These are phyloP conservation scores for Leishmania major DNA, from an alignment of 208 protist species.

Conservation along the genomic window DNA sequence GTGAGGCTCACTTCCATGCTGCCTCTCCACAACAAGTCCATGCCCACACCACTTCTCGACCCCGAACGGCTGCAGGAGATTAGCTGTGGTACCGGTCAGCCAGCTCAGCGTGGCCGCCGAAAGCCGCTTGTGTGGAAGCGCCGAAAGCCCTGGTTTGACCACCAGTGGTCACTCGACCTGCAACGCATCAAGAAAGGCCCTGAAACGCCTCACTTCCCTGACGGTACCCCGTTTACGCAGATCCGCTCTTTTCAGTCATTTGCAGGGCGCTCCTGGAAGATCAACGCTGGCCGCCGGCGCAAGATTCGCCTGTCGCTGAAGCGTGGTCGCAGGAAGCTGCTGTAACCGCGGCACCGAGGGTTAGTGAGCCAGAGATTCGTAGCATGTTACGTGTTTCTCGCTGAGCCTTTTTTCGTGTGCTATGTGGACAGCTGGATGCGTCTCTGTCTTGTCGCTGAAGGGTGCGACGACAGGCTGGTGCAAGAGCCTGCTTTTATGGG, in stretches of 20 bases:
- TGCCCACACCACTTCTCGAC: slow-evolving; percentile 79
- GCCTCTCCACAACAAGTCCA: slow-evolving; percentile 50
- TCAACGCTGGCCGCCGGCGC: slow-evolving; percentile 82
- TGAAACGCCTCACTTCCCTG: slow-evolving; percentile 81
- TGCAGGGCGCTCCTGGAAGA: slow-evolving; percentile 82
- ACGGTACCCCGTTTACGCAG: slow-evolving; percentile 87
- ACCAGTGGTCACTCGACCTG: slow-evolving; percentile 86
- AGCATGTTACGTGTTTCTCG: not conserved
- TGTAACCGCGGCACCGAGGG: slow-evolving; percentile 37
- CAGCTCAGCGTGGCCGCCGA: slow-evolving; percentile 77
- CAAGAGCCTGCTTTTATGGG: too few species aligned
- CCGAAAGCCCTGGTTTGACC: slow-evolving; percentile 91
- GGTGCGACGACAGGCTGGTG: not conserved
- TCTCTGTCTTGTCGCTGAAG: not conserved
- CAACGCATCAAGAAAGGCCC: slow-evolving; percentile 83
- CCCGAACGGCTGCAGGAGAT: slow-evolving; percentile 48
- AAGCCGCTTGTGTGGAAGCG: slow-evolving; percentile 89
- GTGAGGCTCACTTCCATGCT: slow-evolving; percentile 29
- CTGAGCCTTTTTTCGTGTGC: too few species aligned
- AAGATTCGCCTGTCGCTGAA: slow-evolving; percentile 91
- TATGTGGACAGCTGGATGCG: not conserved
- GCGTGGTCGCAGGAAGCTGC: slow-evolving; percentile 82
- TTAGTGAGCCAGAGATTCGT: not conserved
- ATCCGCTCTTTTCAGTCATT: slow-evolving; percentile 90
- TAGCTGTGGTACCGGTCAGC: slow-evolving; percentile 80